Evolutionary conservation across 306 rosid species (phyloP).

Genomic region (Medicago truncatula): DNA sequence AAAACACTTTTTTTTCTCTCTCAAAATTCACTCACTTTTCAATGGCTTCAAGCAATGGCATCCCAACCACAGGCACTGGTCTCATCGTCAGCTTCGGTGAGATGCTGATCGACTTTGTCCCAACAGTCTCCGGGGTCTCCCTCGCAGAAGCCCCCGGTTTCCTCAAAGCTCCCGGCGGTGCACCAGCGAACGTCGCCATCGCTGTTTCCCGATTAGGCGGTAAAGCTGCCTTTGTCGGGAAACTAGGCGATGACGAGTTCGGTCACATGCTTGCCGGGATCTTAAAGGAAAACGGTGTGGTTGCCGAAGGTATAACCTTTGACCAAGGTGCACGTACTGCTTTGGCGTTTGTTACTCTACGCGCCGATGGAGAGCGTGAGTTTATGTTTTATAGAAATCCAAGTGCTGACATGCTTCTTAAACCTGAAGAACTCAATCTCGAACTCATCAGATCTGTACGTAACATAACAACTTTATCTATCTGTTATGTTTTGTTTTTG

Average conservation of each 20-base stretch:
- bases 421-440: conserved; percentile 76
- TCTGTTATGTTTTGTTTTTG: not conserved
- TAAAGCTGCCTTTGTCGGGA: conserved; percentile 71
- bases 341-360: conserved; percentile 87
- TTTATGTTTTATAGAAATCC: conserved; percentile 97
- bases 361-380: conserved; percentile 96
- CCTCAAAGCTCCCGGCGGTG: conserved; percentile 94
- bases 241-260: conserved; percentile 86
- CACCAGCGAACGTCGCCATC: conserved; percentile 92
- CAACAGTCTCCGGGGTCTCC: conserved; percentile 81
- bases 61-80: conserved; percentile 60
- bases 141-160: conserved; percentile 87
- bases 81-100: conserved; percentile 86
- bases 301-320: conserved; percentile 63
- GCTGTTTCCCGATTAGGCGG: conserved; percentile 81
- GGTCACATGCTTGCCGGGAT: conserved; percentile 86
- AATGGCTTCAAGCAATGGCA: conserved; percentile 52
- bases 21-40: not conserved
- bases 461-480: not conserved
- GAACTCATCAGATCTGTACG: conserved; percentile 90
- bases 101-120: conserved; percentile 91
- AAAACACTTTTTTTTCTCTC: not conserved
- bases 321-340: conserved; percentile 90
- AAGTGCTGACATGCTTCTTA: conserved; percentile 91
- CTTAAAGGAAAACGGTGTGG: conserved; percentile 74